These are phyloP conservation scores for Penicillium fuscoglaucum DNA, from an alignment of 2,329 filamentous ascomycete species.

Conservation along the genomic window DNA sequence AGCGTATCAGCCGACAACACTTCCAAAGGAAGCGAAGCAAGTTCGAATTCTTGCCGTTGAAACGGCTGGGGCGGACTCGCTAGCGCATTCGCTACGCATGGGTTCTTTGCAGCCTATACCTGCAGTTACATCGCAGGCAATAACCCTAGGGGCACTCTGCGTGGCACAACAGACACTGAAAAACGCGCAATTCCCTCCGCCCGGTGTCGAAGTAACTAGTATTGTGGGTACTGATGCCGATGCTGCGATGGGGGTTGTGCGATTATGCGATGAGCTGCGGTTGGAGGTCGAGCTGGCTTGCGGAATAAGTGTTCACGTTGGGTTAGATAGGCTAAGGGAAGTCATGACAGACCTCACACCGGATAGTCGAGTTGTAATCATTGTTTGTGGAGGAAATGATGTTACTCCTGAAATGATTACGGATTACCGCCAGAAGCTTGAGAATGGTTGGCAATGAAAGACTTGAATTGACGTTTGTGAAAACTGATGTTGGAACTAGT, in stretches of 20 bases:
- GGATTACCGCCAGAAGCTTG: constrained; percentile 49
- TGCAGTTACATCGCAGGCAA: constrained; percentile 71
- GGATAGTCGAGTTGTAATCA: constrained; percentile 38
- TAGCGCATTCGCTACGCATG: constrained; percentile 60
- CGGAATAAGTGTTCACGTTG: constrained; percentile 67
- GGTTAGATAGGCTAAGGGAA: constrained; percentile 27
- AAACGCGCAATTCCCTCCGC: constrained; percentile 52
- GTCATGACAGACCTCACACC: constrained; percentile 28
- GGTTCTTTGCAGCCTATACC: constrained; percentile 59
- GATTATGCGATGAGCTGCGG: constrained; percentile 74
- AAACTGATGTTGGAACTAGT: background rate
- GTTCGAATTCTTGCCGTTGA: constrained; percentile 66
- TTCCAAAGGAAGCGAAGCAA: constrained; percentile 5
- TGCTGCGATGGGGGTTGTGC: constrained; percentile 71
- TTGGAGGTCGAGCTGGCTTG: constrained; percentile 79
- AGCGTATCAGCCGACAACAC: background rate
- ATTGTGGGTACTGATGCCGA: constrained; percentile 70
- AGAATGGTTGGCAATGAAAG: constrained; percentile 29
- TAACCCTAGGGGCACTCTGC: constrained; percentile 64
- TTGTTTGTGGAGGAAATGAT: constrained; percentile 50
- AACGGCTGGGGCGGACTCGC: constrained; percentile 68
- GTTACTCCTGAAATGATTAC: constrained; percentile 54
- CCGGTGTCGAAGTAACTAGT: constrained; percentile 51
- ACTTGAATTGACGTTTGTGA: background rate
- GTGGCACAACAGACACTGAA: constrained; percentile 66